These are phyloP conservation scores for Geranomyces michiganensis DNA, from an alignment of 192 early-diverging fungal genomes.

Conservation along the genomic window DNA sequence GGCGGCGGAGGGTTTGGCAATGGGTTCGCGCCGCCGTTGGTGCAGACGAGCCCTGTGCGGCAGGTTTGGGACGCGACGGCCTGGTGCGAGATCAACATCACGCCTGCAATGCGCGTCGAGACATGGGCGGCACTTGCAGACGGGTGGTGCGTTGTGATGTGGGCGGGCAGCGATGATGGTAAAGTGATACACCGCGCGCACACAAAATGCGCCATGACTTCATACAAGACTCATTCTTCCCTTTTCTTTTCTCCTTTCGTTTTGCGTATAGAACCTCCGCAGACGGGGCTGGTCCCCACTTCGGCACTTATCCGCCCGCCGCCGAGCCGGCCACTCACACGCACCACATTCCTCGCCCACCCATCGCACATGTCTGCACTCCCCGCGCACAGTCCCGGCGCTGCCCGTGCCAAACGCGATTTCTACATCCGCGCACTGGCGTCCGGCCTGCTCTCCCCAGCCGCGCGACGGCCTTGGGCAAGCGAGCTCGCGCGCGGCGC, in stretches of 20 bases:
- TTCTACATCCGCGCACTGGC: constrained; percentile 29
- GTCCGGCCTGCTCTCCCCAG: constrained; percentile 1
- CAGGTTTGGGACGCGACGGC: constrained; percentile 4
- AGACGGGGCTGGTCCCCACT: constrained; percentile 7
- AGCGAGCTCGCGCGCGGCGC: constrained; percentile 9
- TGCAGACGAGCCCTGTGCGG: not conserved
- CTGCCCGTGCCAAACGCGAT: constrained; percentile 16
- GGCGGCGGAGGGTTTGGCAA: no score
- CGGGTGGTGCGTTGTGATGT: constrained; percentile 16
- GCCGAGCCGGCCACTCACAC: not conserved
- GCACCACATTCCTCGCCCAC: constrained; percentile 1
- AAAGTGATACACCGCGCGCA: no score
- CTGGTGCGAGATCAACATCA: constrained; percentile 6
- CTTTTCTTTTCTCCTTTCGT: not conserved
- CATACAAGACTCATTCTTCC: not conserved
- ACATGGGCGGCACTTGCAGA: constrained; percentile 7
- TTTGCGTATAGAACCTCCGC: not conserved
- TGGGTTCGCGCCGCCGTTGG: no score
- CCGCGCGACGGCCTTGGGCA: constrained; percentile 20
- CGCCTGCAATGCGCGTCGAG: not conserved
- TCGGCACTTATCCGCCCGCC: not conserved
- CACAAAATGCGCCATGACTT: not conserved
- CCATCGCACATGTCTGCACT: constrained; percentile 6
- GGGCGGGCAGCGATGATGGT: constrained; percentile 3
- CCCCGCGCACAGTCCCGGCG: not conserved